phyloP scores from a whole-genome alignment of 441 rosid species.

The Brassica hybrid region DNA sequence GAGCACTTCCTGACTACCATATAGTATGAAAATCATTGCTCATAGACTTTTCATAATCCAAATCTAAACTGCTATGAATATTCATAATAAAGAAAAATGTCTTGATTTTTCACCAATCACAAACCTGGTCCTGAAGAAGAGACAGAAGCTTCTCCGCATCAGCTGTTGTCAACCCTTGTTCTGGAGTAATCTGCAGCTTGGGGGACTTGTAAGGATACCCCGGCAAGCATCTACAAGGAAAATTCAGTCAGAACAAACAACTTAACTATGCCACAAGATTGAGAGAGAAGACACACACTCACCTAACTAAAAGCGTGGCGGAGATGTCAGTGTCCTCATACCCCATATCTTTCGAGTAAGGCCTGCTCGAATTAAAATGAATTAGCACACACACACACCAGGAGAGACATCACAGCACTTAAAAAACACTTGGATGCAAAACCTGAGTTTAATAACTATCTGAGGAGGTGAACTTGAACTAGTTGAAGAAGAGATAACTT shows the following conservation, averaged over 20 bases:
- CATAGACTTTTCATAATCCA: background rate
- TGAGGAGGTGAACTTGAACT: conserved; percentile 61
- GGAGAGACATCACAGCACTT: conserved; percentile 22
- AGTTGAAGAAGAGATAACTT: conserved; percentile 57
- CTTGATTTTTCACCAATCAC: background rate
- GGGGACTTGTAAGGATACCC: conserved; percentile 98
- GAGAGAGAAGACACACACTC: conserved; percentile 47
- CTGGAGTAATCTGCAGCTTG: conserved; percentile 81
- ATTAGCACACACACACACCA: conserved; percentile 25
- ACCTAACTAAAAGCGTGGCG: conserved; percentile 76
- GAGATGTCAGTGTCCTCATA: conserved; percentile 85
- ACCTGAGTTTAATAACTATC: conserved; percentile 85
- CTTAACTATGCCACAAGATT: conserved; percentile 17
- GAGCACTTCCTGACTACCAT: conserved; percentile 4
- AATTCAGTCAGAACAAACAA: conserved; percentile 8
- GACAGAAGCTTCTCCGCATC: conserved; percentile 81
- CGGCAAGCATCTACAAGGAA: conserved; percentile 75
- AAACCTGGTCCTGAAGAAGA: conserved; percentile 87
- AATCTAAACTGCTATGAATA: background rate
- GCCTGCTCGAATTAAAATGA: conserved; percentile 61
- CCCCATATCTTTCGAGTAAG: conserved; percentile 93
- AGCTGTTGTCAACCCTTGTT: conserved; percentile 71
- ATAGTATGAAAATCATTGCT: background rate
- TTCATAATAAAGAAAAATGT: background rate
- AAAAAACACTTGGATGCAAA: background rate